phyloP scores from a whole-genome alignment of 306 rosid genomes.

The Quercus cerris region DNA sequence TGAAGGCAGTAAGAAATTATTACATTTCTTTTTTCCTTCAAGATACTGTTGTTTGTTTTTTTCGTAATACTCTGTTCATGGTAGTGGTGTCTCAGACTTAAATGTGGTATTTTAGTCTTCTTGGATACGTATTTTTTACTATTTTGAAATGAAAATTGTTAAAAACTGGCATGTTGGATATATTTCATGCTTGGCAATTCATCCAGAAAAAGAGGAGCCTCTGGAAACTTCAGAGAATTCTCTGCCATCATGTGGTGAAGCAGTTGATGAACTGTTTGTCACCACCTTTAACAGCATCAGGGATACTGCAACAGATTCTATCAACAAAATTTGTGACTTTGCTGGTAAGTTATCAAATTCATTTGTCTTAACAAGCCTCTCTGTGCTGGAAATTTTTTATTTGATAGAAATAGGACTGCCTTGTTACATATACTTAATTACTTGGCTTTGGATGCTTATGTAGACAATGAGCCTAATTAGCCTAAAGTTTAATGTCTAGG shows the following conservation, averaged over 20 bases:
- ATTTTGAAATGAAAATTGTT: neutral
- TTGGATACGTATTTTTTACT: neutral
- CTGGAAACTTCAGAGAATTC: constrained; percentile 8
- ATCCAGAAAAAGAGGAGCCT: constrained; percentile 31
- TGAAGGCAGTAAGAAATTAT: neutral
- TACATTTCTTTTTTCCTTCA: neutral
- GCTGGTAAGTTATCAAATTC: constrained; percentile 26
- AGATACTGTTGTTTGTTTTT: neutral
- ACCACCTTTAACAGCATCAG: constrained; percentile 45
- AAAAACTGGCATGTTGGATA: neutral
- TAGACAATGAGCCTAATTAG: neutral
- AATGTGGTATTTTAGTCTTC: neutral
- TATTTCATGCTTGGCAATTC: neutral
- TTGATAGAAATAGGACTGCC: neutral
- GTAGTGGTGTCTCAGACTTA: neutral
- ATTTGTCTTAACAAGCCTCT: constrained; percentile 3
- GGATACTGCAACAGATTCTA: constrained; percentile 31
- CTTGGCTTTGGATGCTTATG: neutral
- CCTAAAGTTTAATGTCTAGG: constrained; percentile 30
- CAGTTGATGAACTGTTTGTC: constrained; percentile 48
- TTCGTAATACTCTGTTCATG: neutral
- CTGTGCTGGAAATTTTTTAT: neutral
- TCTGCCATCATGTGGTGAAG: constrained; percentile 26
- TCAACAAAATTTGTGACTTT: constrained; percentile 46
- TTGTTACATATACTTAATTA: neutral